phyloP scores from a whole-genome alignment of 768 basidiomycete species.

The Zangia roseola region DNA sequence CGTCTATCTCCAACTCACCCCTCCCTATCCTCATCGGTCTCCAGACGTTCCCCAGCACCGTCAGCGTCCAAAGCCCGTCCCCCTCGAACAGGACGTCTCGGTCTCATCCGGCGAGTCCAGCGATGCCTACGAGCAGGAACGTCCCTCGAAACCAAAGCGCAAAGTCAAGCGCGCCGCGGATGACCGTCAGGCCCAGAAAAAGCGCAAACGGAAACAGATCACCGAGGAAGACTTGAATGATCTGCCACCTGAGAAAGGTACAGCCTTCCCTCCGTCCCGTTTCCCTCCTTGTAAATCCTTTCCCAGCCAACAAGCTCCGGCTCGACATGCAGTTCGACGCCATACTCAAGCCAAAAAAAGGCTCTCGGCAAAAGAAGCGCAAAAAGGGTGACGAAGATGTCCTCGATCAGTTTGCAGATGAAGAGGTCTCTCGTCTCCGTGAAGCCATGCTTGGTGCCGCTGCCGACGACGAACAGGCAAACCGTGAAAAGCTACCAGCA shows the following conservation, averaged over 20 bases:
- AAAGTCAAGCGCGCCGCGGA: slow-evolving; percentile 40
- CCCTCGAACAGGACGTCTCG: slow-evolving; percentile 36
- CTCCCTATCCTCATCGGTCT: slow-evolving; percentile 1
- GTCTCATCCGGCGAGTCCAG: slow-evolving; percentile 42
- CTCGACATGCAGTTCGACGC: slow-evolving; percentile 85
- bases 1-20: background rate
- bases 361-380: slow-evolving; percentile 57
- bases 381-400: slow-evolving; percentile 83
- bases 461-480: slow-evolving; percentile 78
- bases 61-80: slow-evolving; percentile 31
- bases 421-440: slow-evolving; percentile 85
- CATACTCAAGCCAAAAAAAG: slow-evolving; percentile 80
- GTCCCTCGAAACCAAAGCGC: slow-evolving; percentile 25
- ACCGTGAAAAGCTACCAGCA: slow-evolving; percentile 78
- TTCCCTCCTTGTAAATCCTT: background rate
- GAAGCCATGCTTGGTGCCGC: slow-evolving; percentile 87
- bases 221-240: slow-evolving; percentile 67
- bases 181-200: slow-evolving; percentile 40
- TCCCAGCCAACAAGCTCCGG: slow-evolving; percentile 67
- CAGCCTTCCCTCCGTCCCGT: slow-evolving; percentile 9
- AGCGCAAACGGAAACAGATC: slow-evolving; percentile 61
- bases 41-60: slow-evolving; percentile 45
- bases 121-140: slow-evolving; percentile 53
- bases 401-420: slow-evolving; percentile 85
- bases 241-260: slow-evolving; percentile 78